Conservation (phyloP, 2,329 filamentous ascomycete species). For the Trichoderma semiorbis region DNA sequence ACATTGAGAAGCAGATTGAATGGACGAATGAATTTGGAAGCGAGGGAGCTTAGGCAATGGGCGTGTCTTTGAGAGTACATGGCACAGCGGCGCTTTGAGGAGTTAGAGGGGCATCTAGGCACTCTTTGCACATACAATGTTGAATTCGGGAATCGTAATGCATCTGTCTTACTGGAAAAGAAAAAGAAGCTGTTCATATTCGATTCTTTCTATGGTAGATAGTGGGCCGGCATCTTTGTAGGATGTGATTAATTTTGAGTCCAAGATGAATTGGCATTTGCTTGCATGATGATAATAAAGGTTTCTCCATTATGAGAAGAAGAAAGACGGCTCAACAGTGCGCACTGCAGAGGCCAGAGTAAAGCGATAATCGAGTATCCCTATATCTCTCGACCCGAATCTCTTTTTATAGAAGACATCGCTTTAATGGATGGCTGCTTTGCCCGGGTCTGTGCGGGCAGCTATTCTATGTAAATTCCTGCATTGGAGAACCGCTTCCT, state of each 20-base stretch:
- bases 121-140: slow-evolving; percentile 19
- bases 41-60: slow-evolving; percentile 59
- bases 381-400: too few relatives aligned
- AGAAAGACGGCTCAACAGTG: not conserved
- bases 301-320: not conserved
- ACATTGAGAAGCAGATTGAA: slow-evolving; percentile 78
- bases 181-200: not conserved
- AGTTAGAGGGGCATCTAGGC: slow-evolving; percentile 28
- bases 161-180: slow-evolving; percentile 1
- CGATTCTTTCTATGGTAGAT: not conserved
- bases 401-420: too few relatives aligned
- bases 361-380: too few relatives aligned
- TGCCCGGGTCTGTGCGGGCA: too few relatives aligned
- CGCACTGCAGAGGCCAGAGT: not conserved
- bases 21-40: slow-evolving; percentile 98
- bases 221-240: not conserved
- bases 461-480: too few relatives aligned
- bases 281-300: not conserved
- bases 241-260: not conserved
- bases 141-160: slow-evolving; percentile 15
- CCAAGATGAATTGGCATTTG: not conserved
- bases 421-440: too few relatives aligned
- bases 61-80: slow-evolving; percentile 22
- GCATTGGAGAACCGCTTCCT: too few relatives aligned
- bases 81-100: slow-evolving; percentile 31